Evolutionary conservation across 2,329 filamentous ascomycete genomes (phyloP).

Genomic region (Neofusicoccum sp.): DNA sequence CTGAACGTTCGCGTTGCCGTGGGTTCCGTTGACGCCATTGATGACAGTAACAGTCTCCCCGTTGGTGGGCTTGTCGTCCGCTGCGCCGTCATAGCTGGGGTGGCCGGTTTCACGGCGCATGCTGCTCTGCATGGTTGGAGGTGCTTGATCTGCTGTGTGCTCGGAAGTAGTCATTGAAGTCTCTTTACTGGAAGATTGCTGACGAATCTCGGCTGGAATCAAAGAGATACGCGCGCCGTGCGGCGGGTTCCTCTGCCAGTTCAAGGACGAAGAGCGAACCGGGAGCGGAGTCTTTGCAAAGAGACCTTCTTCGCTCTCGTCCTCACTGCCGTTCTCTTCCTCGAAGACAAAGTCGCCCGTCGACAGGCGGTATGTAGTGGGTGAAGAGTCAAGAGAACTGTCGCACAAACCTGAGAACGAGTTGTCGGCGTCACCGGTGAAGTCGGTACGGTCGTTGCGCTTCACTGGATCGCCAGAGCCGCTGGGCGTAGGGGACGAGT

Average conservation of each 20-base stretch:
- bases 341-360: neutral
- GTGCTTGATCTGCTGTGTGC: neutral
- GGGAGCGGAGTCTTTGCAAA: neutral
- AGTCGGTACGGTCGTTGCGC: neutral
- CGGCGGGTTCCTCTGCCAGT: slow-evolving; percentile 1
- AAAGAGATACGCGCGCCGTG: neutral
- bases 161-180: neutral
- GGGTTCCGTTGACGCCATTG: neutral
- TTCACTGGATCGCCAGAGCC: neutral
- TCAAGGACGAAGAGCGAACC: neutral
- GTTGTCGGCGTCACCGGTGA: neutral
- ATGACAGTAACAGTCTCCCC: neutral
- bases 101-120: neutral
- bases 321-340: neutral
- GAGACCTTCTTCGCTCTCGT: neutral
- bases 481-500: neutral
- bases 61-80: neutral
- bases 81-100: neutral
- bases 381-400: neutral
- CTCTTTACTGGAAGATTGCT: neutral
- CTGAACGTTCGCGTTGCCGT: neutral
- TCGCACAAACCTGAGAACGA: no score
- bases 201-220: neutral
- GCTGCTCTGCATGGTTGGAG: neutral
- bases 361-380: neutral